phyloP scores from a whole-genome alignment of 352 stramenopile genomes.

The Elongisporangium prolatum region DNA sequence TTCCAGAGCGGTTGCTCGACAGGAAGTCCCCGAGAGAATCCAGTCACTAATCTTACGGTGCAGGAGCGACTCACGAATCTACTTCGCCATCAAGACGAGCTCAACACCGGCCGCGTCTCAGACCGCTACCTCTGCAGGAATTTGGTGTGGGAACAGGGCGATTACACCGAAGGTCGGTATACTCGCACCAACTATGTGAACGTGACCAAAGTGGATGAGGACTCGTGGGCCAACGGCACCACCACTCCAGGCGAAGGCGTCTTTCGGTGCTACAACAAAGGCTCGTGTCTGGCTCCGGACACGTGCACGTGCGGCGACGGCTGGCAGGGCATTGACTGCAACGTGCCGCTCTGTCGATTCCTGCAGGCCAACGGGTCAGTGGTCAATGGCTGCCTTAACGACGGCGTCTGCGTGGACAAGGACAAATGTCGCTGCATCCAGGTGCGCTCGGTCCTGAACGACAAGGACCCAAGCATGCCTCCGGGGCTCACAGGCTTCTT shows the following conservation, averaged over 20 bases:
- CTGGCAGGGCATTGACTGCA: slow-evolving; percentile 93
- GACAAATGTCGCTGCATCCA: slow-evolving; percentile 92
- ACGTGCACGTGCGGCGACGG: slow-evolving; percentile 90
- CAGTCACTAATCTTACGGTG: slow-evolving; percentile 23
- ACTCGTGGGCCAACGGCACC: slow-evolving; percentile 61
- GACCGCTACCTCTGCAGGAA: slow-evolving; percentile 84
- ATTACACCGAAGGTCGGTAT: slow-evolving; percentile 81
- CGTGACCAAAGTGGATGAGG: slow-evolving; percentile 74
- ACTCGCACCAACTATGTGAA: slow-evolving; percentile 92
- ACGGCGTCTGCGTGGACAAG: slow-evolving; percentile 90
- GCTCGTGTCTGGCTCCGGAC: slow-evolving; percentile 90
- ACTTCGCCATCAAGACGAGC: slow-evolving; percentile 40
- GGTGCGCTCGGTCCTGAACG: slow-evolving; percentile 78
- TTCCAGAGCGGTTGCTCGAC: slow-evolving; percentile 93
- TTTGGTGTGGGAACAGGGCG: slow-evolving; percentile 88
- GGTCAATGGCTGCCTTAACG: slow-evolving; percentile 85
- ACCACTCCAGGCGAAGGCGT: slow-evolving; percentile 86
- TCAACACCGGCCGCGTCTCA: slow-evolving; percentile 57
- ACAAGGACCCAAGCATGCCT: slow-evolving; percentile 65
- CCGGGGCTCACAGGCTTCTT: slow-evolving; percentile 90
- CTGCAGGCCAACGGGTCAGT: slow-evolving; percentile 56
- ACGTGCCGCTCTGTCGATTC: slow-evolving; percentile 90
- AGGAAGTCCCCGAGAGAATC: slow-evolving; percentile 56
- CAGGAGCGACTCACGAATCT: slow-evolving; percentile 44
- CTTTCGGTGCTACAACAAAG: slow-evolving; percentile 93